phyloP scores from a whole-genome alignment of 1,284 basidiomycete genomes.

The Cutaneotrichosporon mucoides region DNA sequence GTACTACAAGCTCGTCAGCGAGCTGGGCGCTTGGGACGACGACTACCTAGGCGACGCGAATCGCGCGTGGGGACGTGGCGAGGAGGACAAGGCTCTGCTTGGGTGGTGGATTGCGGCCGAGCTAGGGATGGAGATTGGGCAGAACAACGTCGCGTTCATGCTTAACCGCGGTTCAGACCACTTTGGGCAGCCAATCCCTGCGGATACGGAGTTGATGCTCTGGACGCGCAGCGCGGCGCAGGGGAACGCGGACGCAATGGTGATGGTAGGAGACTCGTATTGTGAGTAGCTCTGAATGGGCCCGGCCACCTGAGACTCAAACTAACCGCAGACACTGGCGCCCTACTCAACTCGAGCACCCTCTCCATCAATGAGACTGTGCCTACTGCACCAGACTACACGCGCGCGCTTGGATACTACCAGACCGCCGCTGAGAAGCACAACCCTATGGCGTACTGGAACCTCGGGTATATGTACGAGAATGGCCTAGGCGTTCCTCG shows the following conservation, averaged over 20 bases:
- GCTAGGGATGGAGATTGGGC: slow-evolving; percentile 83
- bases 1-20: slow-evolving; percentile 79
- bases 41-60: slow-evolving; percentile 81
- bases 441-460: slow-evolving; percentile 96
- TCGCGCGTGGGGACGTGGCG: slow-evolving; percentile 67
- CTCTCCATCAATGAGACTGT: not conserved
- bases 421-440: slow-evolving; percentile 81
- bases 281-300: slow-evolving; percentile 51
- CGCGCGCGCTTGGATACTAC: slow-evolving; percentile 89
- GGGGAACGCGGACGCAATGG: slow-evolving; percentile 87
- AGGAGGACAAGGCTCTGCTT: slow-evolving; percentile 60
- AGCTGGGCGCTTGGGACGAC: slow-evolving; percentile 82
- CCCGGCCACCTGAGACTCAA: not conserved
- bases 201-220: slow-evolving; percentile 69
- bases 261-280: slow-evolving; percentile 96
- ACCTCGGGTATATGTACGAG: slow-evolving; percentile 98
- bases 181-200: not conserved
- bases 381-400: slow-evolving; percentile 53
- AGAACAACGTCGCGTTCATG: slow-evolving; percentile 92
- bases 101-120: slow-evolving; percentile 94
- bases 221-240: slow-evolving; percentile 94
- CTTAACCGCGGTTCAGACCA: slow-evolving; percentile 61
- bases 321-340: slow-evolving; percentile 10
- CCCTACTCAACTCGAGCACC: not conserved
- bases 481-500: slow-evolving; percentile 84